A percentile compares a stretch with the other conserved stretches of the same genome.
These are phyloP conservation scores for Papiliotrema flavescens DNA, from an alignment of 1,284 basidiomycete genomes.

Conservation along the genomic window DNA sequence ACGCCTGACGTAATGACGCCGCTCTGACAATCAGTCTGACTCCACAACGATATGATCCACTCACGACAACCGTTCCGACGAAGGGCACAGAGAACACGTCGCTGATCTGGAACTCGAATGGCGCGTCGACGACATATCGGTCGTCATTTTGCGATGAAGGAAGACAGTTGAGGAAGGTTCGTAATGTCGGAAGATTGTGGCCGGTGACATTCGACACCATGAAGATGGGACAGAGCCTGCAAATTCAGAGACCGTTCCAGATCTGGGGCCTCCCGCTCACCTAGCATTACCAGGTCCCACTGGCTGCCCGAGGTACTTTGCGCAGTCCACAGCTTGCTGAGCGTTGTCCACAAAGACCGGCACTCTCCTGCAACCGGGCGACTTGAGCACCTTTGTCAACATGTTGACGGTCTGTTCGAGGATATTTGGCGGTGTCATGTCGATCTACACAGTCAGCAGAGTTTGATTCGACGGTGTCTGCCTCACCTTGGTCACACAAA, in stretches of 20 bases:
- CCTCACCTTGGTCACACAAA: constrained; percentile 86
- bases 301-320: constrained; percentile 63
- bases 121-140: constrained; percentile 76
- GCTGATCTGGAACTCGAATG: constrained; percentile 67
- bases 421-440: constrained; percentile 94
- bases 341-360: constrained; percentile 50
- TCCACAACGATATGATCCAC: constrained; percentile 7
- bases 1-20: constrained; percentile 79
- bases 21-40: constrained; percentile 50
- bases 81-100: constrained; percentile 76
- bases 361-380: constrained; percentile 71
- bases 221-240: constrained; percentile 86
- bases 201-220: constrained; percentile 94
- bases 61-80: constrained; percentile 80
- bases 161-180: constrained; percentile 79
- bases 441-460: constrained; percentile 60
- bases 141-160: constrained; percentile 76
- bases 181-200: constrained; percentile 68
- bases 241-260: not conserved
- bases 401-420: constrained; percentile 87
- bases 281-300: constrained; percentile 41
- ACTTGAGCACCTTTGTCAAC: constrained; percentile 86
- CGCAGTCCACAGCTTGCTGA: constrained; percentile 69
- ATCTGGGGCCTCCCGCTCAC: constrained; percentile 1
- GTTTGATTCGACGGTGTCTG: not conserved